phyloP scores from a whole-genome alignment of 108 stramenopile genomes.

The Cylindrotheca fusiformis region DNA sequence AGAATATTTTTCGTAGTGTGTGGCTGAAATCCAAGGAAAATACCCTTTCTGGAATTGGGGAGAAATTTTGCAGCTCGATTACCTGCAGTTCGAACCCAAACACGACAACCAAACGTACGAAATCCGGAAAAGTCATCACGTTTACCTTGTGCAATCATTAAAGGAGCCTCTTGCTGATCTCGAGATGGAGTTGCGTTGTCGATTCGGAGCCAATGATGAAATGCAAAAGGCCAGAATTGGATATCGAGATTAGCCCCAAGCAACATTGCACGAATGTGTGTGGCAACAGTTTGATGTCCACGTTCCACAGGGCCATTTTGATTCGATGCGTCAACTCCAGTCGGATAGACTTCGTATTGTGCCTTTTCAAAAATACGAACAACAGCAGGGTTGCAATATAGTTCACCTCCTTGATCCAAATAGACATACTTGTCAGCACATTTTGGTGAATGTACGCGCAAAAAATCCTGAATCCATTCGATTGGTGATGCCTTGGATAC shows the following conservation, averaged over 20 bases:
- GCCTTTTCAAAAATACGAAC: too few species aligned
- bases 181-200: slow-evolving; percentile 13
- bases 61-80: slow-evolving; percentile 16
- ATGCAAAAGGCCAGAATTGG: too few species aligned
- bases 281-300: slow-evolving; percentile 20
- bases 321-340: slow-evolving; percentile 24
- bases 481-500: slow-evolving; percentile 12
- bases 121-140: too few species aligned
- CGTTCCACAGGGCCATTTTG: too few species aligned
- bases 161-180: slow-evolving; percentile 1
- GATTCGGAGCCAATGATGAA: too few species aligned
- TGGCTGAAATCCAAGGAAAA: too few species aligned
- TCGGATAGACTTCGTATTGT: slow-evolving; percentile 13
- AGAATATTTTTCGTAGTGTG: slow-evolving; percentile 23
- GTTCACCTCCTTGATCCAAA: slow-evolving; percentile 31
- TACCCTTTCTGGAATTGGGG: too few species aligned
- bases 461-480: slow-evolving; percentile 16
- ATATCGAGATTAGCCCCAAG: slow-evolving; percentile 17
- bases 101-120: slow-evolving; percentile 40
- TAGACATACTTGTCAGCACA: too few species aligned
- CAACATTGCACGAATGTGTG: slow-evolving; percentile 13
- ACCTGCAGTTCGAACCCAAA: slow-evolving; percentile 11
- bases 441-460: too few species aligned
- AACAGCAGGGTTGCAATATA: too few species aligned
- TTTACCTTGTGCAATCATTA: too few species aligned